These are phyloP conservation scores for Botrytis deweyae DNA, from an alignment of 2,329 filamentous ascomycete genomes.

Conservation along the genomic window DNA sequence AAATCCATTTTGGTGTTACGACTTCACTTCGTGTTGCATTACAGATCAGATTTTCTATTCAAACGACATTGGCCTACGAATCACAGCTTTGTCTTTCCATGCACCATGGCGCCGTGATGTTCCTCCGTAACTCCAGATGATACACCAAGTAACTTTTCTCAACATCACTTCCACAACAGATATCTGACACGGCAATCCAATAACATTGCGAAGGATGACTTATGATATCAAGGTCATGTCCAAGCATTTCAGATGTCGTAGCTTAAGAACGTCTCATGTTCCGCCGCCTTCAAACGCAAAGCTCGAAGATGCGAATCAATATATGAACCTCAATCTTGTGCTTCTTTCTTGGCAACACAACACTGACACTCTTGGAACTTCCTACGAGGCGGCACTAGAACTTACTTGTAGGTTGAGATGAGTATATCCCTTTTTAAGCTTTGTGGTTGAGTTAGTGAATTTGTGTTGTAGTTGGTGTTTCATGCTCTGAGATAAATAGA, in stretches of 20 bases:
- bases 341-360: conserved; percentile 10
- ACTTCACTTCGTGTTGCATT: background rate
- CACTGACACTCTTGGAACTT: conserved; percentile 14
- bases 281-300: conserved; percentile 9
- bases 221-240: background rate
- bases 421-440: background rate
- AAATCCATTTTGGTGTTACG: background rate
- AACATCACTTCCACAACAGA: background rate
- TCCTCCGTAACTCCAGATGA: background rate
- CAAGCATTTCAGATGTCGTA: background rate
- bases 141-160: background rate
- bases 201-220: background rate
- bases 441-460: background rate
- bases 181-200: background rate
- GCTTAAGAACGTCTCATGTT: background rate
- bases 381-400: background rate
- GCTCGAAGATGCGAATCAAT: background rate
- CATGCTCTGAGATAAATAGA: conserved; percentile 8
- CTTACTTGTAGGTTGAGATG: conserved; percentile 8
- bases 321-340: background rate
- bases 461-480: conserved; percentile 8
- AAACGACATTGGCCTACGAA: background rate
- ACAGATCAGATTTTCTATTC: background rate
- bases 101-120: background rate
- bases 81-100: conserved; percentile 1